Base-by-base conservation (phyloP, 1,284 basidiomycete genomes). In the Exobasidium rhododendri region DNA sequence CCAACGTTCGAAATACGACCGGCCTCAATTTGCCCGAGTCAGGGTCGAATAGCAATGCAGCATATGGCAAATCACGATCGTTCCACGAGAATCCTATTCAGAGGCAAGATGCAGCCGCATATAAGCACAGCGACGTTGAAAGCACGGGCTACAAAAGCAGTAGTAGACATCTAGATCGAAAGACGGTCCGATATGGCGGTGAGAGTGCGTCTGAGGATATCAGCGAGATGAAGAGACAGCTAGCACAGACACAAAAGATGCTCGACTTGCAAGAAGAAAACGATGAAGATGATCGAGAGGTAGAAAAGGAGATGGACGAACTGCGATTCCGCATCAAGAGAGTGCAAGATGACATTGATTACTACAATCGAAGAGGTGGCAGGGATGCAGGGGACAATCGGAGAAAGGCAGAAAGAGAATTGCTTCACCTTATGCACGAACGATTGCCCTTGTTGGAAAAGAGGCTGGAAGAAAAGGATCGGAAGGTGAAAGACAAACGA, bases 281-380 rank as follows among this genome's bases (percentile, higher is more conserved):
- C 58, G 74, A 78, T 26, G 58, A 60, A 14, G 31, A 54, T 32
- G 59, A 51, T 29, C 70, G 69, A 50, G 76, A 78, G 46, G 84
- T 98, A 17, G 91, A 96, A 65, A 85, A 88, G 59, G 94, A 97
- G 81, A 86, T 97, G 82, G 87, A 90, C 7, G 91, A 94, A 70
- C 82, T 98, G 40, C 88, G 88, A 59, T 91, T 91, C 78, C 86
- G 89, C 40, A 92, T 97, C 59, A 87, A 88, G 74, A 84, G 93
- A 22, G 85, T 99, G 7, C 89, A 92, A 79, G 92, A 97, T 67
- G 94, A 98, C 80, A 84, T 99, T 50, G 94, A 97, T 52, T 92
- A 94, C 74, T 87, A 89, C 60, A 87, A 88, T 20, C 73, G 80
- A n/a, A 86, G 89, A 20, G 90, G 92, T 0, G 86, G 92, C 1